Evolutionary conservation across 169 alveolate genomes (phyloP).

Genomic region (Cryptosporidium canis): DNA sequence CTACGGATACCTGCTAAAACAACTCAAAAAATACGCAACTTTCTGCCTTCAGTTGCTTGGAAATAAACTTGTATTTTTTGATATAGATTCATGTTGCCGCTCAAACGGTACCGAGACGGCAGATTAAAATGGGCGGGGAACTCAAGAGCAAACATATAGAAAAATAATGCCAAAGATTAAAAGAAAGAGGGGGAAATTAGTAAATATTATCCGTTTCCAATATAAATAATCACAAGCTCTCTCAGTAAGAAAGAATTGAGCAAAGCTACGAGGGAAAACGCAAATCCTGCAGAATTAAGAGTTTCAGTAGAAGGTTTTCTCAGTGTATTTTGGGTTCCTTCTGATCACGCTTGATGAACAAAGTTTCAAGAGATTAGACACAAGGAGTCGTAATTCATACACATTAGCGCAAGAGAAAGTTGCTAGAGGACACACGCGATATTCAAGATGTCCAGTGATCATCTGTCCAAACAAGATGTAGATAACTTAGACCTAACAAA

Average conservation of each 20-base stretch:
- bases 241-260: neutral
- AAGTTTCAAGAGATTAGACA: neutral
- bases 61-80: too few species aligned
- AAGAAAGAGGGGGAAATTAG: neutral
- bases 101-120: slow-evolving; percentile 12
- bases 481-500: slow-evolving; percentile 85
- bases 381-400: neutral
- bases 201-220: neutral
- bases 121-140: neutral
- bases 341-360: neutral
- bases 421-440: neutral
- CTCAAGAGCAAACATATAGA: neutral
- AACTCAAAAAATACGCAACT: too few species aligned
- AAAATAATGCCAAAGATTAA: neutral
- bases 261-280: neutral
- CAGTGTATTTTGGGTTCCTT: neutral
- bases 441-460: slow-evolving; percentile 48
- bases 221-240: neutral
- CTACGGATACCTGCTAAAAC: too few species aligned
- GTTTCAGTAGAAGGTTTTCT: neutral
- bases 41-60: too few species aligned
- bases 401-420: neutral
- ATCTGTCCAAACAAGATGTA: slow-evolving; percentile 81
- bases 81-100: slow-evolving; percentile 8
- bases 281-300: neutral